phyloP scores from a whole-genome alignment of 108 stramenopile species.

The Nitzschia inconspicua region DNA sequence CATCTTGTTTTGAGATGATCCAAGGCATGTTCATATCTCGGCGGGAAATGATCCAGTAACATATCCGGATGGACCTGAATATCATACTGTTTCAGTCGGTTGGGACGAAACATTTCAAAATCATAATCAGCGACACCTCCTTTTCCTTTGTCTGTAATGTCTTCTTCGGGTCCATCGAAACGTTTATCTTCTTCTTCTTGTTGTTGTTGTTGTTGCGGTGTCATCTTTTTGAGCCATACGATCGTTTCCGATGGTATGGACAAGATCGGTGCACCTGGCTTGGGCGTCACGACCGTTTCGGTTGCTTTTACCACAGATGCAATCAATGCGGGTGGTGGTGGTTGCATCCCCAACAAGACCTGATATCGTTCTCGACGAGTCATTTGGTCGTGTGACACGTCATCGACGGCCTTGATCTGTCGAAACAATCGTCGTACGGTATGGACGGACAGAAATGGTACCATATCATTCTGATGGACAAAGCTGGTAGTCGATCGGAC shows the following conservation, averaged over 20 bases:
- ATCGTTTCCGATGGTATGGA: slow-evolving; percentile 23
- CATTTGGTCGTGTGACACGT: slow-evolving; percentile 6
- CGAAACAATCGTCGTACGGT: slow-evolving; percentile 25
- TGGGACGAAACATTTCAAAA: not conserved
- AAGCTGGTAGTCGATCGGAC: slow-evolving; percentile 17
- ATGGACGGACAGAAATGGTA: slow-evolving; percentile 31
- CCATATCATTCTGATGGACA: slow-evolving; percentile 36
- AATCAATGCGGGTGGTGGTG: slow-evolving; percentile 13
- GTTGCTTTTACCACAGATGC: slow-evolving; percentile 17
- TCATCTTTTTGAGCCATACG: slow-evolving; percentile 15
- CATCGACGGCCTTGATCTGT: slow-evolving; percentile 11
- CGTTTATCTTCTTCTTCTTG: slow-evolving; percentile 1
- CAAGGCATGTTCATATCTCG: slow-evolving; percentile 41
- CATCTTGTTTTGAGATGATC: slow-evolving; percentile 18
- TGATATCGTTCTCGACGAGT: slow-evolving; percentile 1
- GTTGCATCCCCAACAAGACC: slow-evolving; percentile 6
- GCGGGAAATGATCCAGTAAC: slow-evolving; percentile 37
- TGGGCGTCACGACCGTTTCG: slow-evolving; percentile 5
- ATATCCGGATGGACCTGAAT: slow-evolving; percentile 31
- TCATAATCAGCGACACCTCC: not conserved
- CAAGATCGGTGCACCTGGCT: slow-evolving; percentile 32
- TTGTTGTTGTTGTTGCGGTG: not conserved
- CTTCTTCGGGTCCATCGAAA: not conserved
- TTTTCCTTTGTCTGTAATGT: not conserved
- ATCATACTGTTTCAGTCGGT: not conserved